Evolutionary conservation across 106 monocot species (phyloP).

Genomic region (Xerophyta viscosa): DNA sequence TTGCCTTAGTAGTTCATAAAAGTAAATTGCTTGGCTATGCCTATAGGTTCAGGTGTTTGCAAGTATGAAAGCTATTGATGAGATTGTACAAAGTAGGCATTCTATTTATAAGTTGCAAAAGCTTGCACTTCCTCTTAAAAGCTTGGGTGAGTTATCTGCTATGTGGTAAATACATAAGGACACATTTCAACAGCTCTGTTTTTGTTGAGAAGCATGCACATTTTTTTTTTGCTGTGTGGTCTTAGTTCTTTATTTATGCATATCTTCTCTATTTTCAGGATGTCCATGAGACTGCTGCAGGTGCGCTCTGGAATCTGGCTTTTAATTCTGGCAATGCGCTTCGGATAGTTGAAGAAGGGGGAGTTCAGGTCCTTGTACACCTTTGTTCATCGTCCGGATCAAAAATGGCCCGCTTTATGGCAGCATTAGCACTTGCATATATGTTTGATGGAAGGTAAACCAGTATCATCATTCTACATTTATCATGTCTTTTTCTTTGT

Average conservation of each 20-base stretch:
- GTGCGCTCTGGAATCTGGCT: slow-evolving; percentile 98
- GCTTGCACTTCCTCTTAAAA: too few species aligned
- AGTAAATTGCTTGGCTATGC: too few species aligned
- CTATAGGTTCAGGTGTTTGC: too few species aligned
- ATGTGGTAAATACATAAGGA: too few species aligned
- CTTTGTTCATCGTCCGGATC: slow-evolving; percentile 92
- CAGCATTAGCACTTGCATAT: slow-evolving; percentile 90
- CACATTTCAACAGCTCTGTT: too few species aligned
- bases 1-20: too few species aligned
- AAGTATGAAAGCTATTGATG: too few species aligned
- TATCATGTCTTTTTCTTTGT: neutral
- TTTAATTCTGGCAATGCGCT: slow-evolving; percentile 96
- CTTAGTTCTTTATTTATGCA: too few species aligned
- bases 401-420: slow-evolving; percentile 98
- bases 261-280: slow-evolving; percentile 33
- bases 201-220: too few species aligned
- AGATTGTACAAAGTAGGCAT: too few species aligned
- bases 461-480: neutral
- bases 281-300: slow-evolving; percentile 98
- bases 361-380: slow-evolving; percentile 80
- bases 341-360: slow-evolving; percentile 92
- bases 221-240: neutral
- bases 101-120: too few species aligned
- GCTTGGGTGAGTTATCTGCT: too few species aligned
- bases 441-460: slow-evolving; percentile 98